Conservation (phyloP, 1,139 yeast species). For the Debaryomyces sp. region DNA sequence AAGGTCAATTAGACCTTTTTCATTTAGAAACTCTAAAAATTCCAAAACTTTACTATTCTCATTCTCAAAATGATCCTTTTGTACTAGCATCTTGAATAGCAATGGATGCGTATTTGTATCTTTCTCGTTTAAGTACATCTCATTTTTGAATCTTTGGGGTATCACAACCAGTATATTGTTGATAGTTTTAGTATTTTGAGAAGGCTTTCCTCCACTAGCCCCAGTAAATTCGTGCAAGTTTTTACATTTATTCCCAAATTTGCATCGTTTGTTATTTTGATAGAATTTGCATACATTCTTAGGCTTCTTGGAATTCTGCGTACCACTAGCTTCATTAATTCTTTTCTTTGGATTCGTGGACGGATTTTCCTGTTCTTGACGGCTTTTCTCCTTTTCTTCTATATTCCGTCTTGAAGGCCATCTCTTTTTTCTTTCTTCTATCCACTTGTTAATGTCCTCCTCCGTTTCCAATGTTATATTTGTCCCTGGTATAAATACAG, state of each 20-base stretch:
- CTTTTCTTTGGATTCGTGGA: slow-evolving; percentile 4
- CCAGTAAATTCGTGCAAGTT: slow-evolving; percentile 34
- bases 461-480: slow-evolving; percentile 62
- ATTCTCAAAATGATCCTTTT: slow-evolving; percentile 46
- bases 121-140: slow-evolving; percentile 26
- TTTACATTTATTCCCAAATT: slow-evolving; percentile 52
- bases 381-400: slow-evolving; percentile 27
- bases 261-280: slow-evolving; percentile 43
- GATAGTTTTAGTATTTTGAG: slow-evolving; percentile 22
- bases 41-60: slow-evolving; percentile 46
- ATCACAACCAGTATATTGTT: slow-evolving; percentile 45
- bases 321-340: slow-evolving; percentile 3
- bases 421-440: slow-evolving; percentile 68
- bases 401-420: slow-evolving; percentile 72
- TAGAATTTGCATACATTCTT: slow-evolving; percentile 45
- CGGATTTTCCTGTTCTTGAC: slow-evolving; percentile 13
- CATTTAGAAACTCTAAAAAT: slow-evolving; percentile 42
- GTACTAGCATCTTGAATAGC: slow-evolving; percentile 48
- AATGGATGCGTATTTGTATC: slow-evolving; percentile 20
- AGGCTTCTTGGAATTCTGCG: slow-evolving; percentile 14
- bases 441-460: slow-evolving; percentile 80
- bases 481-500: slow-evolving; percentile 58
- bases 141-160: slow-evolving; percentile 45
- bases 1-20: slow-evolving; percentile 33
- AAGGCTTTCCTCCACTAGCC: slow-evolving; percentile 5